Percentiles rank a stretch among this genome's conserved stretches.
phyloP scores from a whole-genome alignment of 2,329 filamentous ascomycete genomes.

The Tricladium varicosporioides region DNA sequence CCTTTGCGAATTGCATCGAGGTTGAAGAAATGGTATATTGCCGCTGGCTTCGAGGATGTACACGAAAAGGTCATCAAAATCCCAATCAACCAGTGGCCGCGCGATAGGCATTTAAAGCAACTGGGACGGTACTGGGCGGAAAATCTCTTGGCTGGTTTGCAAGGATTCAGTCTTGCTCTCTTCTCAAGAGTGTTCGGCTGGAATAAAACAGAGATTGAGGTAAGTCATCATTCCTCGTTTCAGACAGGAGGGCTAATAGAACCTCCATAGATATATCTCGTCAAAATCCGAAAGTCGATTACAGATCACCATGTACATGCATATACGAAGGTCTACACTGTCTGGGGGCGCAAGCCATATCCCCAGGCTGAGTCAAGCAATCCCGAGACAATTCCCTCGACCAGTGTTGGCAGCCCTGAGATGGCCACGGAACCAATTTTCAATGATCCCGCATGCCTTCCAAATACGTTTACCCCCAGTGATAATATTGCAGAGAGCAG shows the following conservation, averaged over 20 bases:
- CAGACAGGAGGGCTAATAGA: too few relatives aligned
- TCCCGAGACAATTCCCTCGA: too few relatives aligned
- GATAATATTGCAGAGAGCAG: too few relatives aligned
- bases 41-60: conserved; percentile 30
- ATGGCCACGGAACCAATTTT: too few relatives aligned
- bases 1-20: conserved; percentile 33
- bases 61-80: conserved; percentile 26
- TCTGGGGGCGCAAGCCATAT: conserved; percentile 19
- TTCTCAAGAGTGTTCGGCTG: not conserved
- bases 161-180: not conserved
- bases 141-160: conserved; percentile 1
- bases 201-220: not conserved
- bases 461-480: too few relatives aligned
- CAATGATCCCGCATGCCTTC: too few relatives aligned
- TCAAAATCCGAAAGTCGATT: conserved; percentile 14
- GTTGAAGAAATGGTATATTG: conserved; percentile 40
- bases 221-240: not conserved
- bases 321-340: conserved; percentile 16
- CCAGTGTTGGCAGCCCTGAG: too few relatives aligned
- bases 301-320: conserved; percentile 15
- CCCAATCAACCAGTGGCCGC: conserved; percentile 27
- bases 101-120: conserved; percentile 18
- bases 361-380: not conserved
- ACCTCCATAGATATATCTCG: conserved; percentile 11
- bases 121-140: conserved; percentile 15